Conservation (phyloP, 805 yeast species). For the Starmerella vitae region DNA sequence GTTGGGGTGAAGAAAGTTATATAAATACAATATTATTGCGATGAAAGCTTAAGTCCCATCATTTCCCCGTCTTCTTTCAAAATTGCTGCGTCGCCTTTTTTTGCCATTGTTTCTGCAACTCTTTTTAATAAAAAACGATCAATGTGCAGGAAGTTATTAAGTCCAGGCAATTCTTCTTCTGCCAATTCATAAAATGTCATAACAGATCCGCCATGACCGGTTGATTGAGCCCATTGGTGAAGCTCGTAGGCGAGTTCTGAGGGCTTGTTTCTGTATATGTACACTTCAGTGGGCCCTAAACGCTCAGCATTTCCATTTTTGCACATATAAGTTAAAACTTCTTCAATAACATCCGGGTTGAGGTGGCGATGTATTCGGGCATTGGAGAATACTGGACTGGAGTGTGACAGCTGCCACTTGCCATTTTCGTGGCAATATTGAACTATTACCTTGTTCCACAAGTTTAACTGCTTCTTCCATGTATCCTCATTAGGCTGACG, state of each 20-base stretch:
- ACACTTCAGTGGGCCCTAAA: conserved; percentile 29
- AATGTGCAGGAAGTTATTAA: conserved; percentile 53
- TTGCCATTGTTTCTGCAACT: conserved; percentile 45
- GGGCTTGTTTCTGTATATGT: conserved; percentile 56
- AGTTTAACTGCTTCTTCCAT: conserved; percentile 58
- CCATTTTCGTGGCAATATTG: conserved; percentile 44
- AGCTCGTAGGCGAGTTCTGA: conserved; percentile 54
- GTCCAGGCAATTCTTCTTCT: conserved; percentile 50
- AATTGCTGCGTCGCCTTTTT: conserved; percentile 58
- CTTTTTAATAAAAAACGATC: conserved; percentile 42
- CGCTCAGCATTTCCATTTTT: conserved; percentile 44
- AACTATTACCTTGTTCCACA: conserved; percentile 59
- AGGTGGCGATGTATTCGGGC: conserved; percentile 31
- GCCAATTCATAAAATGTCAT: conserved; percentile 72
- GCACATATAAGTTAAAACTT: conserved; percentile 46
- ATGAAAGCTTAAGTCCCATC: conserved; percentile 50
- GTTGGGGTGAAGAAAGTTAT: too few species aligned
- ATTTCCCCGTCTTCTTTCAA: conserved; percentile 55
- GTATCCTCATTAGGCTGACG: conserved; percentile 74
- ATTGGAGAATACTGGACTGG: conserved; percentile 25
- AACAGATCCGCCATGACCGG: conserved; percentile 67
- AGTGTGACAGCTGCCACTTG: conserved; percentile 37
- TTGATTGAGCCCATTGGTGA: conserved; percentile 55
- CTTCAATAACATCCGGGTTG: conserved; percentile 40
- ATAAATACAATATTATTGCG: too few species aligned